phyloP scores from a whole-genome alignment of 2,329 filamentous ascomycete species.

The Rutstroemia sp. region DNA sequence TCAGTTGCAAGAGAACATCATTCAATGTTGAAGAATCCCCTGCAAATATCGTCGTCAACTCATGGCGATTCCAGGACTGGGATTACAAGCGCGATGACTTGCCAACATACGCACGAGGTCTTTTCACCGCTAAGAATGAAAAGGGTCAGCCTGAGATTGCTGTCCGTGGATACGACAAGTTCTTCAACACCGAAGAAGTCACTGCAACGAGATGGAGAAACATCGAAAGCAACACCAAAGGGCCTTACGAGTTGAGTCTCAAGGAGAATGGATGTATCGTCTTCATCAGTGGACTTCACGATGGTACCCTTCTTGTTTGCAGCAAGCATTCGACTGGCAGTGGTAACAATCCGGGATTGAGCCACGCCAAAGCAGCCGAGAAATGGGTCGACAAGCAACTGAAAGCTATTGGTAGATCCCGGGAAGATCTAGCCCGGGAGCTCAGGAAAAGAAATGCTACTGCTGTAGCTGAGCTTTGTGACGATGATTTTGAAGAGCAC shows the following conservation, averaged over 20 bases:
- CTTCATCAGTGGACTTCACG: slow-evolving; percentile 86
- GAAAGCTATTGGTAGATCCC: slow-evolving; percentile 66
- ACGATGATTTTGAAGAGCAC: slow-evolving; percentile 94
- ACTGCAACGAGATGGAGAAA: slow-evolving; percentile 73
- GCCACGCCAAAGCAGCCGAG: slow-evolving; percentile 82
- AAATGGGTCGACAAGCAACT: slow-evolving; percentile 76
- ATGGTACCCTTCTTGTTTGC: slow-evolving; percentile 87
- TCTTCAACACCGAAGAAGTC: slow-evolving; percentile 90
- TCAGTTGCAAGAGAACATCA: slow-evolving; percentile 73
- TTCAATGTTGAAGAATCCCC: slow-evolving; percentile 60
- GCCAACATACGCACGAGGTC: slow-evolving; percentile 85
- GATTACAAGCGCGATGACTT: slow-evolving; percentile 86
- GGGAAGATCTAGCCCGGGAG: slow-evolving; percentile 67
- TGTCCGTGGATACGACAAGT: slow-evolving; percentile 93
- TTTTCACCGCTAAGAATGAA: slow-evolving; percentile 75
- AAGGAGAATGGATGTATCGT: slow-evolving; percentile 99
- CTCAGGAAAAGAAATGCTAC: slow-evolving; percentile 80
- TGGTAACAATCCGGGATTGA: slow-evolving; percentile 54
- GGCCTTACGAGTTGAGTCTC: slow-evolving; percentile 89
- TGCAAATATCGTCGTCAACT: slow-evolving; percentile 65
- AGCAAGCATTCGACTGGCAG: slow-evolving; percentile 95
- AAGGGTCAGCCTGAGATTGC: slow-evolving; percentile 68
- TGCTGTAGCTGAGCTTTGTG: slow-evolving; percentile 90
- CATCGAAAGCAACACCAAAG: slow-evolving; percentile 67
- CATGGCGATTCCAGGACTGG: slow-evolving; percentile 91